Percentiles rank a stretch among this genome's conserved stretches.
Evolutionary conservation across 2,329 filamentous ascomycete genomes (phyloP).

Genomic region (Exophiala mesophila): DNA sequence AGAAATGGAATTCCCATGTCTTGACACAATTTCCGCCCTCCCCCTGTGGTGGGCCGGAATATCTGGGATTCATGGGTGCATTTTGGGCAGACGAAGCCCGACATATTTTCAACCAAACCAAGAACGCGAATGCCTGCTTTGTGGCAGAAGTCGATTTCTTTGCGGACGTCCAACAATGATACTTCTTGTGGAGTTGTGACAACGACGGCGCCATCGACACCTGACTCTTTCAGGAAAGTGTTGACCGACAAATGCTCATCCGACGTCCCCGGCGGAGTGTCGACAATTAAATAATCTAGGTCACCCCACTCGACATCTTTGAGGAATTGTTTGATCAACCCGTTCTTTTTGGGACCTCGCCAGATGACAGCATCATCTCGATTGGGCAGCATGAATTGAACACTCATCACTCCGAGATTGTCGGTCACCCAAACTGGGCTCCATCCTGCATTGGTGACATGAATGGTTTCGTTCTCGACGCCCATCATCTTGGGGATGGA

Average conservation of each 20-base stretch:
- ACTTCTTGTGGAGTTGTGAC: conserved; percentile 96
- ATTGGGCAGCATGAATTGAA: conserved; percentile 96
- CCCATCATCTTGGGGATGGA: conserved; percentile 99
- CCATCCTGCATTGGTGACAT: conserved; percentile 84
- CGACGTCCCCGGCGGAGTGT: conserved; percentile 90
- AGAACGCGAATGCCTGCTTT: conserved; percentile 88
- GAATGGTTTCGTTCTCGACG: conserved; percentile 76
- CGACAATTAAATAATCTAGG: conserved; percentile 85
- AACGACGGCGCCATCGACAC: conserved; percentile 87
- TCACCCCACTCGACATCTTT: conserved; percentile 98
- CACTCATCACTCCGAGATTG: conserved; percentile 92
- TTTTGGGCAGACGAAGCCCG: conserved; percentile 89
- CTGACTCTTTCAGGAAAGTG: conserved; percentile 80
- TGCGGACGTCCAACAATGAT: conserved; percentile 82
- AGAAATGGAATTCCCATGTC: conserved; percentile 87
- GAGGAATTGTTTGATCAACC: conserved; percentile 93
- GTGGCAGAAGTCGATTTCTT: conserved; percentile 95
- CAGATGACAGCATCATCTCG: conserved; percentile 95
- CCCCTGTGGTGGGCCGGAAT: conserved; percentile 86
- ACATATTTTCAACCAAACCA: conserved; percentile 97
- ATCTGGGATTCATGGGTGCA: conserved; percentile 78
- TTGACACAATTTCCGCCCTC: conserved; percentile 70
- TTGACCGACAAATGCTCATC: conserved; percentile 96
- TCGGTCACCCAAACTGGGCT: conserved; percentile 93
- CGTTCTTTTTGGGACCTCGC: conserved; percentile 98